Evolutionary conservation across 768 basidiomycete genomes (phyloP).

Genomic region (Rhizopogon roseolus): DNA sequence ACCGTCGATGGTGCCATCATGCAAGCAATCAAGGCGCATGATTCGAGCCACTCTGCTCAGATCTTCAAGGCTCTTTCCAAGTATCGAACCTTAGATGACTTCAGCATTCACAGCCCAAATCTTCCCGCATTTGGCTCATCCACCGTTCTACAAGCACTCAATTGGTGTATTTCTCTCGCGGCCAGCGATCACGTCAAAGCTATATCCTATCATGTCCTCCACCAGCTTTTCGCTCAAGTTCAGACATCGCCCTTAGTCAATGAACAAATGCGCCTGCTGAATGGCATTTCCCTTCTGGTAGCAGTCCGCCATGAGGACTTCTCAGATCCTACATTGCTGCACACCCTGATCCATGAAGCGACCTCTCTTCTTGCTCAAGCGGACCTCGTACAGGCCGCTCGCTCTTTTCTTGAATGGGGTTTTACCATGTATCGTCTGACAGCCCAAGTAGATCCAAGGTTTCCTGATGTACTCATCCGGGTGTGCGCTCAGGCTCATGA

Average conservation of each 20-base stretch:
- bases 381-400: slow-evolving; percentile 63
- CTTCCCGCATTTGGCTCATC: slow-evolving; percentile 51
- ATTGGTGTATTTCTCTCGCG: slow-evolving; percentile 50
- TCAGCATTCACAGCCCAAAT: slow-evolving; percentile 58
- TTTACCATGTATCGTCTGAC: slow-evolving; percentile 46
- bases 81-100: slow-evolving; percentile 45
- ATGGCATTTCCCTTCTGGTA: slow-evolving; percentile 71
- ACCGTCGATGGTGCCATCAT: slow-evolving; percentile 46
- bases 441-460: slow-evolving; percentile 39
- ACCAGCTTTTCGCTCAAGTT: slow-evolving; percentile 64
- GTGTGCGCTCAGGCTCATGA: slow-evolving; percentile 59
- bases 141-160: slow-evolving; percentile 49
- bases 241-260: slow-evolving; percentile 70
- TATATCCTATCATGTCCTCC: slow-evolving; percentile 73
- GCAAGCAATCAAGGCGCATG: slow-evolving; percentile 33
- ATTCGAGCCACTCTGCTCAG: slow-evolving; percentile 30
- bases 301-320: slow-evolving; percentile 55
- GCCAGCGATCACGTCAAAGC: slow-evolving; percentile 43
- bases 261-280: slow-evolving; percentile 74
- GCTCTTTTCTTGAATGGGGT: slow-evolving; percentile 78
- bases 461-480: slow-evolving; percentile 68
- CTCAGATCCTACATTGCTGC: slow-evolving; percentile 54
- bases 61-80: slow-evolving; percentile 48
- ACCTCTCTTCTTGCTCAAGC: slow-evolving; percentile 59
- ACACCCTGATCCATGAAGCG: slow-evolving; percentile 63